Percentiles rank a stretch among this genome's conserved stretches.
Conservation (phyloP, 1,139 yeast species). For the Debaryomycetaceae sp. region DNA sequence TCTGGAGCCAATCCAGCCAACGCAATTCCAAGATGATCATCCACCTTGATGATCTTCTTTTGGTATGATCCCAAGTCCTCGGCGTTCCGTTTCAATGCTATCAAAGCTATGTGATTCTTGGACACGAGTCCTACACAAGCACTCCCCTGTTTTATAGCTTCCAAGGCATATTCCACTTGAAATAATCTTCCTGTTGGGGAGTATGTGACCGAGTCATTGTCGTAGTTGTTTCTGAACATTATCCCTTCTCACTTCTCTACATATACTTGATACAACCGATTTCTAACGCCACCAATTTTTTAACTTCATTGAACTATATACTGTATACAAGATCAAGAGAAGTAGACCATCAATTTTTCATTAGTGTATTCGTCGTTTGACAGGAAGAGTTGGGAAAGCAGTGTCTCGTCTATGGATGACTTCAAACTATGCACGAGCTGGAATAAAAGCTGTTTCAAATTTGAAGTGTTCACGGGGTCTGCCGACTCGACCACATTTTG, state of each 20-base stretch:
- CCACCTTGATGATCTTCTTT: conserved; percentile 86
- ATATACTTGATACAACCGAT: background rate
- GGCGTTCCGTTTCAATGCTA: conserved; percentile 91
- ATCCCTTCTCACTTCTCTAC: background rate
- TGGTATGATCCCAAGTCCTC: conserved; percentile 97
- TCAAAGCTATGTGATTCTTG: conserved; percentile 81
- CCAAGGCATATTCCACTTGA: conserved; percentile 94
- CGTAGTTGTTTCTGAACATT: conserved; percentile 95
- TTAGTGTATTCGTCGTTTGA: conserved; percentile 30
- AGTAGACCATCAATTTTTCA: conserved; percentile 22
- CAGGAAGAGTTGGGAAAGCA: conserved; percentile 25
- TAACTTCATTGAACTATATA: background rate
- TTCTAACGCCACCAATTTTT: conserved; percentile 3
- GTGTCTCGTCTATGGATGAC: conserved; percentile 15
- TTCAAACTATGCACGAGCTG: conserved; percentile 19
- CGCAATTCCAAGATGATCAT: conserved; percentile 91
- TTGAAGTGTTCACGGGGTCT: conserved; percentile 62
- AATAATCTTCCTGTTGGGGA: conserved; percentile 96
- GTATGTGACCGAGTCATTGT: conserved; percentile 95
- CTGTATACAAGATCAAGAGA: background rate
- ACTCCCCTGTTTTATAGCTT: conserved; percentile 96
- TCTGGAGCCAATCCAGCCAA: conserved; percentile 98
- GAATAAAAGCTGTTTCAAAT: conserved; percentile 27
- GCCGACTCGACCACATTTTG: conserved; percentile 37
- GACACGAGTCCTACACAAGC: conserved; percentile 95